These are phyloP conservation scores for Borovskyia barvae DNA, from an alignment of 208 protist genomes.

Conservation along the genomic window DNA sequence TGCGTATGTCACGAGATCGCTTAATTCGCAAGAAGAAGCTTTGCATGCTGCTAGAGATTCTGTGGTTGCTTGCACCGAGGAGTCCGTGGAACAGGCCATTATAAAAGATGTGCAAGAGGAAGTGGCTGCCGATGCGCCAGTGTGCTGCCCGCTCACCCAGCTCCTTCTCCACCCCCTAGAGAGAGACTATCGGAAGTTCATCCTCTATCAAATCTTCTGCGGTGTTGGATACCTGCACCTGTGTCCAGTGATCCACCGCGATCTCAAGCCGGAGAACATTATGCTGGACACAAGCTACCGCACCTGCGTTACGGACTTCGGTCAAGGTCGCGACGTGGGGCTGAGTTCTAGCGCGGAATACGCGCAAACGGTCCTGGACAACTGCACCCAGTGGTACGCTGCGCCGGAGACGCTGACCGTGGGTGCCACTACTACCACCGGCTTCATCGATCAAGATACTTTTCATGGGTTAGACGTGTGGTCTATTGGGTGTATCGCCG, in stretches of 20 bases:
- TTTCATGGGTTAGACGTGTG: slow-evolving; percentile 89
- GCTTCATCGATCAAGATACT: slow-evolving; percentile 70
- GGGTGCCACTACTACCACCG: slow-evolving; percentile 54
- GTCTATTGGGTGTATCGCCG: slow-evolving; percentile 91
- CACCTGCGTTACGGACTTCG: slow-evolving; percentile 96
- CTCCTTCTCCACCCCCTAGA: slow-evolving; percentile 89
- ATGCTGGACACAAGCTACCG: slow-evolving; percentile 91
- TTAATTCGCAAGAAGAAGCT: no score
- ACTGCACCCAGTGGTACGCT: slow-evolving; percentile 96
- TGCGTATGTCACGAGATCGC: no score
- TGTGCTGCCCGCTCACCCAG: slow-evolving; percentile 38
- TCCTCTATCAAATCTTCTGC: slow-evolving; percentile 96
- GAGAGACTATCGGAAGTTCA: slow-evolving; percentile 96
- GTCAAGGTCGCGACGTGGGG: slow-evolving; percentile 91
- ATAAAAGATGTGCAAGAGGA: no score
- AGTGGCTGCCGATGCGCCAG: not conserved
- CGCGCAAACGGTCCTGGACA: slow-evolving; percentile 69
- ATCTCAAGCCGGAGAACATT: slow-evolving; percentile 93
- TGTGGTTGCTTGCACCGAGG: no score
- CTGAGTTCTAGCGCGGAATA: slow-evolving; percentile 29
- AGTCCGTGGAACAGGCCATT: no score
- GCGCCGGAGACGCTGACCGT: slow-evolving; percentile 97
- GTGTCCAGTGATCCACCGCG: slow-evolving; percentile 88
- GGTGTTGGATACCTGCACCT: slow-evolving; percentile 94
- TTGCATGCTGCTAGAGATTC: no score